Base-by-base conservation (phyloP, 768 basidiomycete genomes). In the Chalciporus sphaerocephalus region DNA sequence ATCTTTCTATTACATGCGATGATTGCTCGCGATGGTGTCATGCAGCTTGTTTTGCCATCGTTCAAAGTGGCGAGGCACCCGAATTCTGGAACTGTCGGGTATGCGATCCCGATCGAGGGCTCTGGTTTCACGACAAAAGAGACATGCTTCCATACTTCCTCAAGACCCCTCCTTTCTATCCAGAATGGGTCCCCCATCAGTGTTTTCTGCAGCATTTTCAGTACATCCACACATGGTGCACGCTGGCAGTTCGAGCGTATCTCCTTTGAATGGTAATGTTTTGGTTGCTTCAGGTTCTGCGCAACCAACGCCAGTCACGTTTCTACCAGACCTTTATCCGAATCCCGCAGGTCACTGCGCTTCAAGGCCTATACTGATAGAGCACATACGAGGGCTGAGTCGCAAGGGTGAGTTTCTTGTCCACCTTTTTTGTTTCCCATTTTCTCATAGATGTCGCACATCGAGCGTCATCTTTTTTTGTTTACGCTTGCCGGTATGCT, bases 1-100 rank as follows among this genome's bases (percentile, higher is more conserved):
- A 89, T 16, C 87, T 85, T 62, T 85, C 82, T 9, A 87, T 93
- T 50, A 86, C 85, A 10, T 94, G 92, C 67, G 92, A 93, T 62
- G 61, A 70, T 38, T 94, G 92, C 60, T 76, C 75, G 17, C 76
- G 84, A 30, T 93, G 92, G 90, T 85, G 84, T 54, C 92, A 94
- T 67, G 82, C 79, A 6, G 81, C 79, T 7, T 93, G 92, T 66
- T 87, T 86, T 54, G 77, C 71, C 38, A 82, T 87, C 50, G 67
- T 71, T 11, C 66, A 75, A 42, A 75, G 72, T 4, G 61, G 62
- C 6, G 54, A 66, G 35, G 83, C 87, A 0, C 85, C 87, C 1
- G 88, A 92, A 38, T 78, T 83, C 46, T 92, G 87, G 74, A 65
- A 67, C 17, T 96, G 92, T 64, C 87, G 87, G 75, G 58, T 72